Evolutionary conservation across 306 rosid genomes (phyloP), one percentile per base, ranked within the genome.

Genomic region (Gleditsia sinensis): DNA sequence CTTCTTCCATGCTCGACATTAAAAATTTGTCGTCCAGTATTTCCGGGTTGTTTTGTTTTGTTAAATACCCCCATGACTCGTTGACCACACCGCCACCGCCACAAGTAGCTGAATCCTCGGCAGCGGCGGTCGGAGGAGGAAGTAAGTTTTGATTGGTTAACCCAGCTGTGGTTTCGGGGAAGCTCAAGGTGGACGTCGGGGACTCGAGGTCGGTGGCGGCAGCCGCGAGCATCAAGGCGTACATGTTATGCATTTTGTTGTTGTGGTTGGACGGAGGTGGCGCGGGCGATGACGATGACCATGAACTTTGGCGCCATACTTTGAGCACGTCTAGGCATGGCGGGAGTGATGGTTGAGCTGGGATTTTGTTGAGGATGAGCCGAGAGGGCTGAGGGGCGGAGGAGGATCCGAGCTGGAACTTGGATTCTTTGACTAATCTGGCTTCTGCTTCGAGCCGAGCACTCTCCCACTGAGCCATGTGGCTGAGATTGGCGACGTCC

Each of bases 221-320:
- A 0, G 45, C 27, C 21, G 75, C 19, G 23, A 77, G 62, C 74
- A 68, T 46, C 32, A 73, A n/a, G 27, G 77, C 80, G 28, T 79
- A 72, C 69, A 53, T 75, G 77, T 59, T 70, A 33, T 39, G 59
- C 56, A 23, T 14, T 32, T 1, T 69, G 51, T 27, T 71, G 46
- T 64, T 49, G n/a, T 51, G 16, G 2, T 68, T n/a, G 30, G 55
- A 19, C 6, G 77, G 2, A 14, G 32, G 16, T 6, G 4, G 11
- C 14, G 67, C 4, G 0, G 46, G 30, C 3, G 4, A 7, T 39
- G 45, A 20, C 5, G 48, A 20, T 2, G 48, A 64, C 83, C 87
- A 83, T 24, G 71, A 64, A 6, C 21, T 33, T 48, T 71, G 88
- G 86, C 88, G 88, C 88, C 88, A 85, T 0, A 82, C 90, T 77